Evolutionary conservation across 2,329 filamentous ascomycete species (phyloP), one percentile per base, ranked within the genome.

Genomic region (Trichoderma atroviride): DNA sequence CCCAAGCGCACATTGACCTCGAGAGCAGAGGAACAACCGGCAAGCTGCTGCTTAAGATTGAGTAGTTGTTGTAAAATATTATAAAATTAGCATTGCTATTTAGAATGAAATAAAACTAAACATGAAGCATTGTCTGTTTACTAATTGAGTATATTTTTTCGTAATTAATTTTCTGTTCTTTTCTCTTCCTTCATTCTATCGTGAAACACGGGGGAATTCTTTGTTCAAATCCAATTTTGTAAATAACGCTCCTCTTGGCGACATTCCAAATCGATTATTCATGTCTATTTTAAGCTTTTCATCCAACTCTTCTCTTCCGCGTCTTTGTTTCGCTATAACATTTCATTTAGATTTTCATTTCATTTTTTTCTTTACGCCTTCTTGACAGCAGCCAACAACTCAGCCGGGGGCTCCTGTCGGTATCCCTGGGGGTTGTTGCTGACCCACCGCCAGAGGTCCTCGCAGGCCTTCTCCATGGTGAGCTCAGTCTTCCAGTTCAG

Each of bases 341-440:
- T 43, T 60, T 56, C 43, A 55, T 55, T 37, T 58, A 6, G 27
- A 43, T 47, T 62, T 14, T 10, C 22, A 11, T 16, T 37, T 16
- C 37, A n/a, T 16, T 13, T 71, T 33, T 27, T n/a, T 19, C 62
- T 74, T 71, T 76, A 77, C 47, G 70, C 68, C 11, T 78, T 75
- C 82, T 90, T 88, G 73, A 90, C 74, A 59, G 83, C 84, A 71
- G 91, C 90, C 62, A 97, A 78, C 75, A 98, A 86, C 81, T 92
- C 89, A 73, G 92, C 86, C 0, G 96, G 95, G n/a, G 95, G 93
- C 73, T 94, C 86, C 83, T 98, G 94, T 74, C 92, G 88, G 84
- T 98, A 98, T 27, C 96, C 96, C 82, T 94, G 89, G 29, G 96
- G 96, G 83, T 98, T 98, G 83, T 97, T 98, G 83, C 91, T 87